Evolutionary conservation across 1,284 basidiomycete genomes (phyloP).

Genomic region (Anthracocystis walkeri): DNA sequence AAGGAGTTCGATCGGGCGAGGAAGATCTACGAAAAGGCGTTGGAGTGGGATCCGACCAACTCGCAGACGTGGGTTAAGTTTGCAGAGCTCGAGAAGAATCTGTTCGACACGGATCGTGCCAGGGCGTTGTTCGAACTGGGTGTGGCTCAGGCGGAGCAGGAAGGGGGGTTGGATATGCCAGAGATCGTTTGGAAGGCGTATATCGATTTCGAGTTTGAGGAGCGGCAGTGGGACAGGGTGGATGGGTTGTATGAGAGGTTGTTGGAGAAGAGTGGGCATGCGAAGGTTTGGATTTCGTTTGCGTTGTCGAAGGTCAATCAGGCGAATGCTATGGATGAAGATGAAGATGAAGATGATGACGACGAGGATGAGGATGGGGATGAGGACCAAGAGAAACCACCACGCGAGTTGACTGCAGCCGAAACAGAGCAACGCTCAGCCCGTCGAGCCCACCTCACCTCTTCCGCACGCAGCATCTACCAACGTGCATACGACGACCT

Average conservation of each 20-base stretch:
- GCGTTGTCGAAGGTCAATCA: conserved; percentile 71
- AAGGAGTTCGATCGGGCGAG: conserved; percentile 93
- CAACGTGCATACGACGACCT: conserved; percentile 87
- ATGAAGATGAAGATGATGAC: conserved; percentile 75
- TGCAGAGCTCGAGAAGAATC: conserved; percentile 90
- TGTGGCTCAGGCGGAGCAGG: conserved; percentile 76
- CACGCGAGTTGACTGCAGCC: conserved; percentile 49
- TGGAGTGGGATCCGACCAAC: conserved; percentile 71
- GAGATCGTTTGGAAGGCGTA: conserved; percentile 87
- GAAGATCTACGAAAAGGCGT: conserved; percentile 90
- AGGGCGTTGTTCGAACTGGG: conserved; percentile 96
- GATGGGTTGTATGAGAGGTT: conserved; percentile 91
- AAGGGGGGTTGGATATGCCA: conserved; percentile 89
- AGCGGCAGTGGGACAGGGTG: conserved; percentile 87
- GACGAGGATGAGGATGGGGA: conserved; percentile 75
- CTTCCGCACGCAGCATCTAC: conserved; percentile 81
- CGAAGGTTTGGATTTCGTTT: conserved; percentile 75
- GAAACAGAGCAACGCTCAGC: conserved; percentile 65
- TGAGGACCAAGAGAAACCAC: conserved; percentile 69
- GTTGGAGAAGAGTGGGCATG: conserved; percentile 86
- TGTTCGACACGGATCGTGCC: conserved; percentile 90
- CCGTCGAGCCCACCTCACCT: conserved; percentile 75
- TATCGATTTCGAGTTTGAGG: conserved; percentile 95
- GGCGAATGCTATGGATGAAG: conserved; percentile 79
- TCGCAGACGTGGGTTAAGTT: conserved; percentile 86